Percentiles rank a stretch among this genome's conserved stretches.
Conservation (phyloP, 192 early-diverging fungal species). For the Obelidium mucronatum region DNA sequence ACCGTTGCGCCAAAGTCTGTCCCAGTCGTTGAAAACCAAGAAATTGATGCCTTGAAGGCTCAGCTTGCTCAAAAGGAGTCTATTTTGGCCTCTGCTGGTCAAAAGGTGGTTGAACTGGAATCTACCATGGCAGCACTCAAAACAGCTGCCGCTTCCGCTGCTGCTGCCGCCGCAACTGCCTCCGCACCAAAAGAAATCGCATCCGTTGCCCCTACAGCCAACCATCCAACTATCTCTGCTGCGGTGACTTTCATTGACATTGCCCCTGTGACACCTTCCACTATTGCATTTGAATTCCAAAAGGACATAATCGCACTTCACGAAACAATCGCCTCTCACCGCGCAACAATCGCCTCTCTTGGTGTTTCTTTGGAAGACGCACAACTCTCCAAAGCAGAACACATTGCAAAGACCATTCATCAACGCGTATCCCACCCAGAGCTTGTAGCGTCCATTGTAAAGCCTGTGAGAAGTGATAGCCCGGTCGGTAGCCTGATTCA, state of each 20-base stretch:
- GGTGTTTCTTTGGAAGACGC: constrained; percentile 3
- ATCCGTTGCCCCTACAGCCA: not conserved
- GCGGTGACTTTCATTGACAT: not conserved
- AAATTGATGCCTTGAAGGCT: too few species aligned
- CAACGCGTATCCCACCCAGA: not conserved
- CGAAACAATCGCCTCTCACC: not conserved
- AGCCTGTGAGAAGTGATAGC: not conserved
- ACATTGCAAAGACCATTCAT: not conserved
- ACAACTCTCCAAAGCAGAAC: not conserved
- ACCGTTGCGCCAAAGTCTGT: not conserved
- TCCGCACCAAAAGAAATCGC: not conserved
- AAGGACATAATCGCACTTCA: not conserved
- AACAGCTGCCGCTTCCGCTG: not conserved
- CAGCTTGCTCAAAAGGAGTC: not conserved
- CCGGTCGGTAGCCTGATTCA: not conserved
- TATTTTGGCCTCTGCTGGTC: not conserved
- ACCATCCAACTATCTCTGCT: not conserved
- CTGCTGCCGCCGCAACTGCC: not conserved
- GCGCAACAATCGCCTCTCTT: not conserved
- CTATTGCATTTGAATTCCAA: not conserved
- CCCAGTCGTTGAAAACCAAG: not conserved
- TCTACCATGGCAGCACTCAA: not conserved
- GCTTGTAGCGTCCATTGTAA: not conserved
- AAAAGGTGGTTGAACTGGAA: not conserved
- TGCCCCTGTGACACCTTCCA: not conserved